These are phyloP conservation scores for Fusarium sublunatum DNA, from an alignment of 2,329 filamentous ascomycete species.

Conservation along the genomic window DNA sequence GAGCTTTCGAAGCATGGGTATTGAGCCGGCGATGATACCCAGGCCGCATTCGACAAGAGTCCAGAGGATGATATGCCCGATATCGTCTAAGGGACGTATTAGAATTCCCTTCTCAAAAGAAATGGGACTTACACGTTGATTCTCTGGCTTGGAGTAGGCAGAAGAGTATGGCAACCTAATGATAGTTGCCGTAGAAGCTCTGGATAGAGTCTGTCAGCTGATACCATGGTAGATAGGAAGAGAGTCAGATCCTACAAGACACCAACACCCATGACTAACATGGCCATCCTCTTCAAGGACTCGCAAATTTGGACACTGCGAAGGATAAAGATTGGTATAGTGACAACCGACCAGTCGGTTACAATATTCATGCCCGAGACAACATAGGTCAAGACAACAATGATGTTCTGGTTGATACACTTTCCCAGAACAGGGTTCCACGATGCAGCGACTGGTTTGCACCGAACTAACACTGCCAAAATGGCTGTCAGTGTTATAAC, in stretches of 20 bases:
- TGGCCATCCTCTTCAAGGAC: constrained; percentile 7
- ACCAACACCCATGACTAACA: constrained; percentile 12
- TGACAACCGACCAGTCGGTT: constrained; percentile 15
- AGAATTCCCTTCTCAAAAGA: neutral
- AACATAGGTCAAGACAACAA: constrained; percentile 14
- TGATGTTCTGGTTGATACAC: constrained; percentile 6
- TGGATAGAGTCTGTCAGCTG: neutral
- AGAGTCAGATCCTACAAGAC: constrained; percentile 3
- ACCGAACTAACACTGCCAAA: neutral
- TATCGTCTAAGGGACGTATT: neutral
- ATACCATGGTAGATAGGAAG: neutral
- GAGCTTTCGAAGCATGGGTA: constrained; percentile 27
- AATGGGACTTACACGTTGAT: neutral
- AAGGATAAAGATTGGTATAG: constrained; percentile 12
- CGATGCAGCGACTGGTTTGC: constrained; percentile 5
- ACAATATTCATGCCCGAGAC: constrained; percentile 22
- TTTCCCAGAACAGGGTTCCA: constrained; percentile 13
- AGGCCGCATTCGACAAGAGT: constrained; percentile 22
- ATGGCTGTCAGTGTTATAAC: constrained; percentile 6
- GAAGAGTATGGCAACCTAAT: constrained; percentile 23
- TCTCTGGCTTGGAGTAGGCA: neutral
- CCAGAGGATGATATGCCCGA: constrained; percentile 15
- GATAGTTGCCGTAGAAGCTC: constrained; percentile 21
- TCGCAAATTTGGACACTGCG: constrained; percentile 18
- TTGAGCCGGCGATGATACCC: constrained; percentile 22